Evolutionary conservation across 345 rosid species (phyloP).

Genomic region (Syzygium oleosum): DNA sequence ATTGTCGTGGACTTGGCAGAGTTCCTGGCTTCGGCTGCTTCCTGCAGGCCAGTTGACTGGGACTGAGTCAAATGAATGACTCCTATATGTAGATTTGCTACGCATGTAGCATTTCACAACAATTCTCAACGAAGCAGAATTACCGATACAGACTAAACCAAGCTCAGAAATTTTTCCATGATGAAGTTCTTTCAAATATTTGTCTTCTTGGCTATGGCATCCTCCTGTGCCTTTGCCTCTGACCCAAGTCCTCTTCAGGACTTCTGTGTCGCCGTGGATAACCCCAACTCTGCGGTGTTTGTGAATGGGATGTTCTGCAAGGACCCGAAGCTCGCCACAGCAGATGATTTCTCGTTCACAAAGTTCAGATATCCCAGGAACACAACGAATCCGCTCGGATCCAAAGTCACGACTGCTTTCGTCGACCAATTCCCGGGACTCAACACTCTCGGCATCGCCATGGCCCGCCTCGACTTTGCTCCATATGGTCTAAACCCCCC

Average conservation of each 20-base stretch:
- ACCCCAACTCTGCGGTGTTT: neutral
- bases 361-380: neutral
- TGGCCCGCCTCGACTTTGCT: neutral
- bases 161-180: neutral
- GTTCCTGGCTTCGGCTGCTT: neutral
- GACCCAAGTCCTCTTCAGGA: neutral
- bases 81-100: neutral
- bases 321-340: neutral
- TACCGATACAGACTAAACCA: neutral
- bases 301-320: neutral
- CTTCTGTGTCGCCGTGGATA: neutral
- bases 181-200: neutral
- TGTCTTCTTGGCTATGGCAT: neutral
- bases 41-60: neutral
- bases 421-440: neutral
- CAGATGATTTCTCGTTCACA: neutral
- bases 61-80: neutral
- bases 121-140: neutral
- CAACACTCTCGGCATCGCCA: neutral
- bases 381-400: neutral
- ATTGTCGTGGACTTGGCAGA: neutral
- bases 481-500: neutral
- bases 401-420: neutral
- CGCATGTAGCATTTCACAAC: neutral
- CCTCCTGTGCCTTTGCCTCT: neutral